Conservation (phyloP, 2,329 filamentous ascomycete species). For the Trichoderma sp. region DNA sequence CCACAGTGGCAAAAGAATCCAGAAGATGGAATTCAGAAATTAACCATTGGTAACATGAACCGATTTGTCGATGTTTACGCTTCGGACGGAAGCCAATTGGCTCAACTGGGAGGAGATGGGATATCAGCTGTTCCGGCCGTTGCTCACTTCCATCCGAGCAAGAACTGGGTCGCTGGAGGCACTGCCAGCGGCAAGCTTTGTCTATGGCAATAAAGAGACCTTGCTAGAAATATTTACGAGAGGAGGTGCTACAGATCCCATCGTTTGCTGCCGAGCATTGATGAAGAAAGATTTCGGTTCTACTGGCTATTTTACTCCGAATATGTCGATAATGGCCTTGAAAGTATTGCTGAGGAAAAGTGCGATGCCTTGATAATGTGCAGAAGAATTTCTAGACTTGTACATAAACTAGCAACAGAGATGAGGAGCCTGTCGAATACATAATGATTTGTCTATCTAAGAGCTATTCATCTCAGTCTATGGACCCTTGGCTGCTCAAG, state of each 20-base stretch:
- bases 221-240: not conserved
- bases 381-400: conserved; percentile 4
- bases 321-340: not conserved
- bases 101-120: conserved; percentile 82
- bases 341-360: not conserved
- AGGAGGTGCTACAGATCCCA: not conserved
- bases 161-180: conserved; percentile 90
- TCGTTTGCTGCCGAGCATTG: not conserved
- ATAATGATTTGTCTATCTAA: not conserved
- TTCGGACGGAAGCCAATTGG: conserved; percentile 80
- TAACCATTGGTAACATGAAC: conserved; percentile 97
- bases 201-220: conserved; percentile 73
- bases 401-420: conserved; percentile 20
- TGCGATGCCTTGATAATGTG: not conserved
- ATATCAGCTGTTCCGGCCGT: conserved; percentile 96
- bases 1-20: conserved; percentile 88
- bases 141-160: conserved; percentile 82
- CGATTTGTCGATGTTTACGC: conserved; percentile 92
- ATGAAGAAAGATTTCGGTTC: too few species aligned
- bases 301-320: not conserved
- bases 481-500: not conserved
- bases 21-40: conserved; percentile 77
- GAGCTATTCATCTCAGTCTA: not conserved
- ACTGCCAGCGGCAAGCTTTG: conserved; percentile 92
- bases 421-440: not conserved